A percentile compares a stretch with the other conserved stretches of the same genome.
phyloP scores from a whole-genome alignment of 371 early-diverging fungal species.

The Funneliformis caledonium region DNA sequence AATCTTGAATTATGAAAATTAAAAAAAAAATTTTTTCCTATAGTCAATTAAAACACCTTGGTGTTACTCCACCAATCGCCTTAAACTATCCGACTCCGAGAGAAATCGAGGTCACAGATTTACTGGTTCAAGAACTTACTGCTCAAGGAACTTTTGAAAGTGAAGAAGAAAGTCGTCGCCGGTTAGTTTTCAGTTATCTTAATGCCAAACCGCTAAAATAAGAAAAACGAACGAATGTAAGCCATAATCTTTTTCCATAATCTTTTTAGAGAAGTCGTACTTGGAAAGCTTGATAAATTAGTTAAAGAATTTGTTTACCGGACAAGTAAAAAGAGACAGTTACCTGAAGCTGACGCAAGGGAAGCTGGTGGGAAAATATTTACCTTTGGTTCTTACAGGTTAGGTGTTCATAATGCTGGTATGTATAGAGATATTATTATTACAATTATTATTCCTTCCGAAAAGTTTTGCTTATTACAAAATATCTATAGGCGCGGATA shows the following conservation, averaged over 20 bases:
- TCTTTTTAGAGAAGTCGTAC: slow-evolving; percentile 75
- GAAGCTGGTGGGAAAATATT: slow-evolving; percentile 98
- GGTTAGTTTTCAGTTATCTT: slow-evolving; percentile 45
- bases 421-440: slow-evolving; percentile 35
- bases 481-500: slow-evolving; percentile 84
- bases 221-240: neutral
- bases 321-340: slow-evolving; percentile 66
- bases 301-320: slow-evolving; percentile 91
- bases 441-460: neutral
- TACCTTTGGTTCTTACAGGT: slow-evolving; percentile 98
- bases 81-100: slow-evolving; percentile 46
- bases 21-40: neutral
- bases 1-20: too few species aligned
- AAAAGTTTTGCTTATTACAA: neutral
- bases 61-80: slow-evolving; percentile 56
- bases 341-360: slow-evolving; percentile 80
- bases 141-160: slow-evolving; percentile 65
- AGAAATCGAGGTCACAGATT: slow-evolving; percentile 58
- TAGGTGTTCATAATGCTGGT: slow-evolving; percentile 98
- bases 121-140: slow-evolving; percentile 57
- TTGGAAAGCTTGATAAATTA: slow-evolving; percentile 83
- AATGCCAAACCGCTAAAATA: neutral
- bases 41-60: slow-evolving; percentile 42
- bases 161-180: slow-evolving; percentile 58
- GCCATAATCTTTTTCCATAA: neutral